Conservation (phyloP, 805 yeast species). For the Wickerhamomyces alni region DNA sequence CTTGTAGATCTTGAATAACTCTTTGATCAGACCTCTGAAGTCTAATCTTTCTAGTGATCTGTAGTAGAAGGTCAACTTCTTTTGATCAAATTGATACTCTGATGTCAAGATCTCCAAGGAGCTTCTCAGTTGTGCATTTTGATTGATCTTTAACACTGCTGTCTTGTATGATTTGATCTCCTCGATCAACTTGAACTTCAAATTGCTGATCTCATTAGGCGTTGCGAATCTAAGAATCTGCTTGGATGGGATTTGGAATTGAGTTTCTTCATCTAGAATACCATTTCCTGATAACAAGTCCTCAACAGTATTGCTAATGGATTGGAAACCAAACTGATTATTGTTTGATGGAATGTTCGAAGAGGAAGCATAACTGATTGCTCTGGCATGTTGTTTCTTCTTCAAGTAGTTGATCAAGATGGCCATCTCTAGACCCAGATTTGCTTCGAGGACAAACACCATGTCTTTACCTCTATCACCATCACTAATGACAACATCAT, state of each 20-base stretch:
- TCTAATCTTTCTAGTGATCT: slow-evolving; percentile 61
- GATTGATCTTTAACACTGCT: slow-evolving; percentile 45
- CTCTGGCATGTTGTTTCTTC: slow-evolving; percentile 62
- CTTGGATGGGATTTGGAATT: slow-evolving; percentile 66
- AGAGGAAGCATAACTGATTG: slow-evolving; percentile 23
- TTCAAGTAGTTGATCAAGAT: slow-evolving; percentile 67
- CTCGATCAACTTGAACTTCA: slow-evolving; percentile 59
- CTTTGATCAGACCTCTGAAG: slow-evolving; percentile 67
- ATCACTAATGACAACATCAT: slow-evolving; percentile 71
- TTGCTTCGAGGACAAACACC: slow-evolving; percentile 65
- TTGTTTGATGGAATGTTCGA: no score
- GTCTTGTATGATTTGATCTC: slow-evolving; percentile 68
- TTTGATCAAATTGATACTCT: slow-evolving; percentile 78
- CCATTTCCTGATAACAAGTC: slow-evolving; percentile 21
- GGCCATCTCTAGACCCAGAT: slow-evolving; percentile 57
- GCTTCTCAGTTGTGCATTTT: slow-evolving; percentile 32
- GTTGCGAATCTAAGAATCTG: slow-evolving; percentile 75
- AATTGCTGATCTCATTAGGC: slow-evolving; percentile 57
- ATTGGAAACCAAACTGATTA: not conserved
- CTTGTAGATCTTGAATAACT: slow-evolving; percentile 67
- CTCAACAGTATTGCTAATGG: slow-evolving; percentile 16
- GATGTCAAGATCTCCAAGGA: slow-evolving; percentile 61
- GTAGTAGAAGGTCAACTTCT: slow-evolving; percentile 70
- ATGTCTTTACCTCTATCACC: slow-evolving; percentile 83
- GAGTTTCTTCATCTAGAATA: slow-evolving; percentile 32